Evolutionary conservation across 192 early-diverging fungal genomes (phyloP).

Genomic region (Funneliformis geosporum): DNA sequence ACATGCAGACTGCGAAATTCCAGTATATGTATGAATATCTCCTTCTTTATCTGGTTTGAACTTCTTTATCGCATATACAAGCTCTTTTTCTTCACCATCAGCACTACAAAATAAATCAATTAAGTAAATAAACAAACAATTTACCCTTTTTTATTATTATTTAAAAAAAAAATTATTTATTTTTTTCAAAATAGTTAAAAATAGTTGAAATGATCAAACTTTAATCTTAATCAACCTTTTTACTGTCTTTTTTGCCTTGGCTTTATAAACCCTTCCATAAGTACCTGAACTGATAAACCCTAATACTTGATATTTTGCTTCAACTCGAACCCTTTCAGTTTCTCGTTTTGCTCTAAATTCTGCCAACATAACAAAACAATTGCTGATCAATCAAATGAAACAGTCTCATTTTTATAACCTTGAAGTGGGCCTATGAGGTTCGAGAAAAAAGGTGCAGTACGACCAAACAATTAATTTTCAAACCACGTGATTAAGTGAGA

Average conservation of each 20-base stretch:
- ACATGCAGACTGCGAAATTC: constrained; percentile 92
- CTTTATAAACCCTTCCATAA: constrained; percentile 96
- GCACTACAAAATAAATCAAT: neutral
- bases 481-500: no score
- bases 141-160: neutral
- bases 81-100: constrained; percentile 38
- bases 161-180: neutral
- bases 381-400: no score
- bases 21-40: constrained; percentile 67
- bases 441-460: no score
- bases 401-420: no score
- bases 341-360: constrained; percentile 14
- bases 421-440: no score
- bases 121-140: constrained; percentile 18
- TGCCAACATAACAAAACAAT: neutral
- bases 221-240: neutral
- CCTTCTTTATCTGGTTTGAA: constrained; percentile 97
- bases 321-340: neutral
- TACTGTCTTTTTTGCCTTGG: constrained; percentile 60
- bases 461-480: no score
- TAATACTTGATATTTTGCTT: constrained; percentile 73
- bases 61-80: constrained; percentile 93
- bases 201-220: no score
- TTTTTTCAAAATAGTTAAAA: no score
- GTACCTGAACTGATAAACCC: constrained; percentile 96